A percentile compares a stretch with the other conserved stretches of the same genome.
Conservation (phyloP, 805 yeast species). For the Grigorovia humatica region DNA sequence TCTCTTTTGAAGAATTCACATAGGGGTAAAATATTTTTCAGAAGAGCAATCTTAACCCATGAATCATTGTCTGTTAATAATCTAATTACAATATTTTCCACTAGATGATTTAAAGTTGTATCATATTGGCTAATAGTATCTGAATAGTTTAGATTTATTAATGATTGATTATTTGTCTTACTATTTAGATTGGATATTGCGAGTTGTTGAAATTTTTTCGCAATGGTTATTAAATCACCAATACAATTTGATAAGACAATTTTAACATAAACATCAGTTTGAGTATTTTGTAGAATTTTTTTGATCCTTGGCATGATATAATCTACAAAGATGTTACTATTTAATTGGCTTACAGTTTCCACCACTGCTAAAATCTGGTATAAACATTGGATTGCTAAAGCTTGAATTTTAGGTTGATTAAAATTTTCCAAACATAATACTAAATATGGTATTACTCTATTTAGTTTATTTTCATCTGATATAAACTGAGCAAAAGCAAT, state of each 20-base stretch:
- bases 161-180: constrained; percentile 8
- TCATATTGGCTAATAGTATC: constrained; percentile 10
- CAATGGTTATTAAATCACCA: constrained; percentile 58
- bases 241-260: constrained; percentile 62
- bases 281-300: constrained; percentile 32
- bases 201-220: constrained; percentile 56
- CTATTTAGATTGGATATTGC: constrained; percentile 26
- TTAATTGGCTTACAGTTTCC: constrained; percentile 58
- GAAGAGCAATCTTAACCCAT: constrained; percentile 57
- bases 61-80: constrained; percentile 62
- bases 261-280: constrained; percentile 39
- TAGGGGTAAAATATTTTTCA: constrained; percentile 62
- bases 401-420: constrained; percentile 51
- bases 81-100: constrained; percentile 55
- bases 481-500: constrained; percentile 66
- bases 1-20: constrained; percentile 80
- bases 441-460: constrained; percentile 74
- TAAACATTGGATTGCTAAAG: constrained; percentile 51
- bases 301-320: constrained; percentile 66
- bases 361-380: constrained; percentile 61
- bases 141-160: constrained; percentile 12
- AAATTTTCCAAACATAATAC: constrained; percentile 60
- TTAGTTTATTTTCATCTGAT: constrained; percentile 76
- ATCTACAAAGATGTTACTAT: constrained; percentile 69
- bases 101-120: constrained; percentile 25